Percentiles rank a stretch among this genome's conserved stretches.
Evolutionary conservation across 805 yeast genomes (phyloP).

Genomic region (Yamadazyma philogaea): DNA sequence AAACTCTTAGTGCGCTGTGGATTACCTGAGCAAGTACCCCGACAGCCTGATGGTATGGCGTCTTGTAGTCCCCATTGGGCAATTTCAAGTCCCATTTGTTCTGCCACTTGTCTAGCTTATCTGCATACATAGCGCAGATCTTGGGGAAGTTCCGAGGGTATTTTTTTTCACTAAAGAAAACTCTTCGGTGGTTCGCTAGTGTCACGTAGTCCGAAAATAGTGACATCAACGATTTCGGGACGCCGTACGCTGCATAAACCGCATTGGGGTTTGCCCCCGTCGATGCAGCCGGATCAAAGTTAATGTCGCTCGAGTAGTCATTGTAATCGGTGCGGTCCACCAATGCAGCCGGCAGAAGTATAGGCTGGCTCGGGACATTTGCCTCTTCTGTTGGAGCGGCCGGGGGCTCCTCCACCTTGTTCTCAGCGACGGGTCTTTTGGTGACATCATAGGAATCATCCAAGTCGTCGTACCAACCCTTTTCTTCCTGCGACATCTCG

Average conservation of each 20-base stretch:
- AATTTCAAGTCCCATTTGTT: constrained; percentile 23
- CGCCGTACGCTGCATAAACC: constrained; percentile 44
- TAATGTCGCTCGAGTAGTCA: constrained; percentile 10
- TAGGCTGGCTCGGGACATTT: background rate
- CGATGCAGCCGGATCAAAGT: constrained; percentile 5
- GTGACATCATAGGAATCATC: constrained; percentile 34
- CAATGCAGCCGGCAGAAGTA: background rate
- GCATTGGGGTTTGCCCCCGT: constrained; percentile 4
- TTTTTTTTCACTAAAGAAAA: constrained; percentile 36
- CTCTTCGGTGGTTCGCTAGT: constrained; percentile 51
- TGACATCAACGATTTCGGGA: constrained; percentile 46
- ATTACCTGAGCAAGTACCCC: constrained; percentile 37
- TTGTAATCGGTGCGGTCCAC: constrained; percentile 11
- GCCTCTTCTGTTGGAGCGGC: background rate
- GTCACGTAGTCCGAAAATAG: constrained; percentile 45
- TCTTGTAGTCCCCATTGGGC: constrained; percentile 24
- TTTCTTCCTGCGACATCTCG: constrained; percentile 33
- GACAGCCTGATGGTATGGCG: constrained; percentile 40
- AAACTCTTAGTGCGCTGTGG: constrained; percentile 43
- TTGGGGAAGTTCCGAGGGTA: constrained; percentile 55
- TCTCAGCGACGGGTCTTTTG: too few relatives aligned
- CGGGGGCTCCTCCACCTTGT: too few relatives aligned
- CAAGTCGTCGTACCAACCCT: constrained; percentile 43
- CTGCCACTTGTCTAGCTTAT: constrained; percentile 46
- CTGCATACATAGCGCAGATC: constrained; percentile 54